These are phyloP conservation scores for Phytophthora syringae DNA, from an alignment of 352 stramenopile species.

Conservation along the genomic window DNA sequence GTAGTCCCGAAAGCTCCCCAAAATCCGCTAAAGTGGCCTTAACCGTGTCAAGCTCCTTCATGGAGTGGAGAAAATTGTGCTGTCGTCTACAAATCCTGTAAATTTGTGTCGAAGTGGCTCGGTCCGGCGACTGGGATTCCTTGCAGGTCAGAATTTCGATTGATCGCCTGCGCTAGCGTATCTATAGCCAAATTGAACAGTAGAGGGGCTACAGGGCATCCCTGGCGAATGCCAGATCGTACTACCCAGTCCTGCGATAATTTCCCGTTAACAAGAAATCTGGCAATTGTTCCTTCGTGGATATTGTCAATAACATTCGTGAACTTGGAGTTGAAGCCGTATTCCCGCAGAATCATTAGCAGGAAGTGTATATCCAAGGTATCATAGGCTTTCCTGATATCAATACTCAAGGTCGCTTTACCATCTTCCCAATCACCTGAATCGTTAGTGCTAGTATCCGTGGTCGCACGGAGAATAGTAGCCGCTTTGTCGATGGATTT, in stretches of 20 bases:
- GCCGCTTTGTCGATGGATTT: too few relatives aligned
- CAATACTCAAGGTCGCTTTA: neutral
- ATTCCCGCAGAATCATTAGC: neutral
- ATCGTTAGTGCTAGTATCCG: too few relatives aligned
- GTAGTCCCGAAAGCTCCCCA: slow-evolving; percentile 3
- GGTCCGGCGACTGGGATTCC: slow-evolving; percentile 7
- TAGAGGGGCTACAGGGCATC: slow-evolving; percentile 6
- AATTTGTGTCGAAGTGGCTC: neutral
- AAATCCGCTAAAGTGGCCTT: neutral
- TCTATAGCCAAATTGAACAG: slow-evolving; percentile 12
- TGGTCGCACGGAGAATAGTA: too few relatives aligned
- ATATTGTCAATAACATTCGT: neutral
- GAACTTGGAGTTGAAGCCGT: slow-evolving; percentile 4
- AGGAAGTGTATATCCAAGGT: slow-evolving; percentile 7
- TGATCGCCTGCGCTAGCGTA: neutral
- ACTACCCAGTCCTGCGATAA: slow-evolving; percentile 4
- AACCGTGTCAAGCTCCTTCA: neutral
- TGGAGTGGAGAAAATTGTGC: slow-evolving; percentile 1
- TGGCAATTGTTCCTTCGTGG: slow-evolving; percentile 11
- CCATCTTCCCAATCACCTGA: too few relatives aligned
- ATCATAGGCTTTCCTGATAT: slow-evolving; percentile 12
- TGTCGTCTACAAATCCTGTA: slow-evolving; percentile 20
- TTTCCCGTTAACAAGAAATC: slow-evolving; percentile 14
- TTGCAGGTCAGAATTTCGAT: neutral
- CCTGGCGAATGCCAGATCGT: slow-evolving; percentile 4